Evolutionary conservation across 2,329 filamentous ascomycete genomes (phyloP).

Genomic region (Tricladium varicosporioides): DNA sequence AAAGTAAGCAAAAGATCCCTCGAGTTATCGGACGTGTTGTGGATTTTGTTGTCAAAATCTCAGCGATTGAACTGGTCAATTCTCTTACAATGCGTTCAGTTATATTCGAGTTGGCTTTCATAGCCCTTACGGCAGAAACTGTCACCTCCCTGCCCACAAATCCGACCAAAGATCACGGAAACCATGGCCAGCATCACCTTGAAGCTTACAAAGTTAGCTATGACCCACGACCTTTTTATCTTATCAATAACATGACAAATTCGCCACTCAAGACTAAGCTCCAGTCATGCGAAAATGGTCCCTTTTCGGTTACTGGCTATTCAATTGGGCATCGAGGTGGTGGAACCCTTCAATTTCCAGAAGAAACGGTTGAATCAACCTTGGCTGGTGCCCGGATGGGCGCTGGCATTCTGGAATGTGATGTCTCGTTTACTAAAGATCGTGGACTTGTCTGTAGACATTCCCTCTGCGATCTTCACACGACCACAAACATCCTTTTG

Average conservation of each 20-base stretch:
- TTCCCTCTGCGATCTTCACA: slow-evolving; percentile 24
- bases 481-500: slow-evolving; percentile 22
- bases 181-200: not conserved
- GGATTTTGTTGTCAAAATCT: no score
- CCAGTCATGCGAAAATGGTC: slow-evolving; percentile 19
- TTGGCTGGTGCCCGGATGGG: slow-evolving; percentile 22
- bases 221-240: slow-evolving; percentile 20
- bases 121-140: no score
- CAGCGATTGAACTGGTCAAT: no score
- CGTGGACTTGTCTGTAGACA: slow-evolving; percentile 23
- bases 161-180: not conserved
- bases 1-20: no score
- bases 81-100: no score
- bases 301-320: slow-evolving; percentile 12
- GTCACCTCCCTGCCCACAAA: no score
- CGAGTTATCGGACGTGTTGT: no score
- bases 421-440: slow-evolving; percentile 24
- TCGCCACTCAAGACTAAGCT: slow-evolving; percentile 20
- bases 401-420: slow-evolving; percentile 23
- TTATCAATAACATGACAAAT: slow-evolving; percentile 23
- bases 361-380: slow-evolving; percentile 19
- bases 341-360: slow-evolving; percentile 21
- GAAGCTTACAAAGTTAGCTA: not conserved
- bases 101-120: no score
- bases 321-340: slow-evolving; percentile 23